Percentiles rank a stretch among this genome's conserved stretches.
These are phyloP conservation scores for Vickermania spadyakhi DNA, from an alignment of 208 protist genomes.

Conservation along the genomic window DNA sequence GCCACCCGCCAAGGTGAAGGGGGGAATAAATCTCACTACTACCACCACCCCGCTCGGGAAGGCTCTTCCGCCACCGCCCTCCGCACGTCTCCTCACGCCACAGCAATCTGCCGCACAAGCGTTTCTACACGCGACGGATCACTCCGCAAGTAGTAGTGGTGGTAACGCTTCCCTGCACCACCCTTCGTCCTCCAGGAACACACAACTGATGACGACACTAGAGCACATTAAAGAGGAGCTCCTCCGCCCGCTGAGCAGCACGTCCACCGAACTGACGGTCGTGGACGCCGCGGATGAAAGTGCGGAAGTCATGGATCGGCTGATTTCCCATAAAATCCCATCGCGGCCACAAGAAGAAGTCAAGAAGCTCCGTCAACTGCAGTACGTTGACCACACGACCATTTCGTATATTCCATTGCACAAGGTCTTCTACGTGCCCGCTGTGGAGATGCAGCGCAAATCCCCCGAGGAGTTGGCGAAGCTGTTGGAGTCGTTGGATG, in stretches of 20 bases:
- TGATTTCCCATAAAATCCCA: conserved; percentile 48
- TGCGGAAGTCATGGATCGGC: conserved; percentile 26
- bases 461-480: conserved; percentile 40
- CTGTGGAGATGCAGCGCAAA: conserved; percentile 57
- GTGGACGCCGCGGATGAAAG: conserved; percentile 73
- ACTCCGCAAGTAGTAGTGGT: background rate
- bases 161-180: background rate
- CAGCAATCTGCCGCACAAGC: no score
- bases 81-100: no score
- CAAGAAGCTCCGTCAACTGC: conserved; percentile 61
- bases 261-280: conserved; percentile 47
- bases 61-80: no score
- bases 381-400: conserved; percentile 60
- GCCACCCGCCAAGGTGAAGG: no score
- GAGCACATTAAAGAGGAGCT: conserved; percentile 36
- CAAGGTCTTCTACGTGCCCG: conserved; percentile 82
- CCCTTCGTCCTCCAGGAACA: background rate
- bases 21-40: no score
- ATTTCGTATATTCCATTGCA: conserved; percentile 44
- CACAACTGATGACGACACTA: conserved; percentile 15
- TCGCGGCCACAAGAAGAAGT: conserved; percentile 27
- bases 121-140: no score
- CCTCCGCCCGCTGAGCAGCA: conserved; percentile 24
- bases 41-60: no score
- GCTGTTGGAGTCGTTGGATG: conserved; percentile 66